A percentile compares a stretch with the other conserved stretches of the same genome.
Evolutionary conservation across 2,329 filamentous ascomycete species (phyloP).

Genomic region (Aureobasidium subglaciale): DNA sequence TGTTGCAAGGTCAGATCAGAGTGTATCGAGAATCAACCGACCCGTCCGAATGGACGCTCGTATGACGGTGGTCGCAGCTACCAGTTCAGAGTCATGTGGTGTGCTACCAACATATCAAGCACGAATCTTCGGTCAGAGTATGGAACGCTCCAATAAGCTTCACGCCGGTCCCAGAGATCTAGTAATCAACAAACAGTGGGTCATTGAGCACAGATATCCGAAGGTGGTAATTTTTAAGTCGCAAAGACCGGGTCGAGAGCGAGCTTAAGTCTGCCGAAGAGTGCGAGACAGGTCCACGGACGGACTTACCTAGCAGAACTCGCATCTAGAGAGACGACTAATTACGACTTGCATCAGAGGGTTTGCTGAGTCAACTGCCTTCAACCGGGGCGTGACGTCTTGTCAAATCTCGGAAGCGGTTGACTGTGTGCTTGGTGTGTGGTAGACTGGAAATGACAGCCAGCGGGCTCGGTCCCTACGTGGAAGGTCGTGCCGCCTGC

Average conservation of each 20-base stretch:
- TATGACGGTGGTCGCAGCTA: too few relatives aligned
- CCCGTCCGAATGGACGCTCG: too few relatives aligned
- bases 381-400: background rate
- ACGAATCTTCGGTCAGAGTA: too few relatives aligned
- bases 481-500: background rate
- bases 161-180: too few relatives aligned
- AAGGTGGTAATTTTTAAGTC: too few relatives aligned
- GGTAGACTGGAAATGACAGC: background rate
- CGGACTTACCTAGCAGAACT: background rate
- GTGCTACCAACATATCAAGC: too few relatives aligned
- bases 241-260: background rate
- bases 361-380: background rate
- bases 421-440: background rate
- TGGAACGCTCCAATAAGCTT: too few relatives aligned
- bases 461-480: background rate
- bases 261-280: background rate
- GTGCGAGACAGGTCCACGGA: background rate
- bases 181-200: too few relatives aligned
- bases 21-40: too few relatives aligned
- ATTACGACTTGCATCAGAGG: background rate
- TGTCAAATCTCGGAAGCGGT: constrained; percentile 1
- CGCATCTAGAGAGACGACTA: background rate
- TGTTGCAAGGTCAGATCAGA: too few relatives aligned
- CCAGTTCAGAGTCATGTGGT: too few relatives aligned
- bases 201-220: too few relatives aligned